Evolutionary conservation across 306 rosid genomes (phyloP).

Genomic region (Acacia acuminata): DNA sequence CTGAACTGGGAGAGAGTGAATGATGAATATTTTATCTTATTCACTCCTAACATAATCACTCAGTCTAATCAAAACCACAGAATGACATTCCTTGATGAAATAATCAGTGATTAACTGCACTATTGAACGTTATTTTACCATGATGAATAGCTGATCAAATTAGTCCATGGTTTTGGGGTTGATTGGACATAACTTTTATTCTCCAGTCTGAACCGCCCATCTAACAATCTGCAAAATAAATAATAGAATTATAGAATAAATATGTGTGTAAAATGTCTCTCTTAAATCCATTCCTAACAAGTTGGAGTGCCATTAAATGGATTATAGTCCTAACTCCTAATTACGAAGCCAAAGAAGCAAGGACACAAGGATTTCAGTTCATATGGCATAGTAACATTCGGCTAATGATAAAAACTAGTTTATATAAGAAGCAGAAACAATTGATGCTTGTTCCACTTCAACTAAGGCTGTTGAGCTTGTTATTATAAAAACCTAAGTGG

Average conservation of each 20-base stretch:
- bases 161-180: neutral
- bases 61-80: neutral
- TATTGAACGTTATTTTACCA: neutral
- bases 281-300: neutral
- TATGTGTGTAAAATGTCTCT: neutral
- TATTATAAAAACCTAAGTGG: neutral
- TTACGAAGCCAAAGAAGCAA: neutral
- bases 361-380: neutral
- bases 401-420: neutral
- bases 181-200: neutral
- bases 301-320: neutral
- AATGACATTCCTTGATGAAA: neutral
- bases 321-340: neutral
- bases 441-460: neutral
- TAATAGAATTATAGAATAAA: neutral
- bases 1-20: too few relatives aligned
- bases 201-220: neutral
- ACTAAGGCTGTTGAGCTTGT: neutral
- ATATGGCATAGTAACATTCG: too few relatives aligned
- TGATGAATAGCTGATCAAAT: neutral
- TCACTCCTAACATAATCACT: neutral
- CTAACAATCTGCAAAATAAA: neutral
- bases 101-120: neutral
- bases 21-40: neutral
- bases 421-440: neutral